Evolutionary conservation across 352 stramenopile genomes (phyloP).

Genomic region (Phytophthora cajani): DNA sequence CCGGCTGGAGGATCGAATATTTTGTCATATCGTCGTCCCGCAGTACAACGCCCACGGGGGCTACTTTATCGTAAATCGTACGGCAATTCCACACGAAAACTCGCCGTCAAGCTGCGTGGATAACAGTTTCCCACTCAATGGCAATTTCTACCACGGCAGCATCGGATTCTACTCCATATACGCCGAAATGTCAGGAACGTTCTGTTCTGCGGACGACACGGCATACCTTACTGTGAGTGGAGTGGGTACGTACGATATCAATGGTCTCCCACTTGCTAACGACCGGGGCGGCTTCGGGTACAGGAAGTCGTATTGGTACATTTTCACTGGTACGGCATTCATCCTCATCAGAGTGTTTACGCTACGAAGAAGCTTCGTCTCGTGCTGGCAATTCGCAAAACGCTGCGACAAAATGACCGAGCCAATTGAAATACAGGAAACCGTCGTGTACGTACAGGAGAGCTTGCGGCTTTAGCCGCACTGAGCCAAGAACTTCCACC

Average conservation of each 20-base stretch:
- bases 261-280: slow-evolving; percentile 15
- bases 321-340: slow-evolving; percentile 14
- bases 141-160: slow-evolving; percentile 40
- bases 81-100: not conserved
- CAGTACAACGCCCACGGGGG: slow-evolving; percentile 26
- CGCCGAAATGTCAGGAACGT: slow-evolving; percentile 23
- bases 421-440: too few species aligned
- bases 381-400: slow-evolving; percentile 14
- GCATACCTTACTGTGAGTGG: slow-evolving; percentile 15
- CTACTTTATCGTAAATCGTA: slow-evolving; percentile 13
- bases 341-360: slow-evolving; percentile 24
- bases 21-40: slow-evolving; percentile 22
- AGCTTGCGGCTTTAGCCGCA: slow-evolving; percentile 25
- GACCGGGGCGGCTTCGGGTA: slow-evolving; percentile 19
- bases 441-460: slow-evolving; percentile 27
- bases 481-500: slow-evolving; percentile 29
- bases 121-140: slow-evolving; percentile 12
- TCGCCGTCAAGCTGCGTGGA: slow-evolving; percentile 9
- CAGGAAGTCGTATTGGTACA: slow-evolving; percentile 40
- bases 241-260: slow-evolving; percentile 28
- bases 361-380: slow-evolving; percentile 27
- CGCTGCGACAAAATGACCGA: too few species aligned
- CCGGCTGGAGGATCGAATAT: slow-evolving; percentile 4
- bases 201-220: slow-evolving; percentile 16
- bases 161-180: slow-evolving; percentile 43